Base-by-base conservation (phyloP, 495 filamentous ascomycete species). In the Melanomma pulvis-pyrius region DNA sequence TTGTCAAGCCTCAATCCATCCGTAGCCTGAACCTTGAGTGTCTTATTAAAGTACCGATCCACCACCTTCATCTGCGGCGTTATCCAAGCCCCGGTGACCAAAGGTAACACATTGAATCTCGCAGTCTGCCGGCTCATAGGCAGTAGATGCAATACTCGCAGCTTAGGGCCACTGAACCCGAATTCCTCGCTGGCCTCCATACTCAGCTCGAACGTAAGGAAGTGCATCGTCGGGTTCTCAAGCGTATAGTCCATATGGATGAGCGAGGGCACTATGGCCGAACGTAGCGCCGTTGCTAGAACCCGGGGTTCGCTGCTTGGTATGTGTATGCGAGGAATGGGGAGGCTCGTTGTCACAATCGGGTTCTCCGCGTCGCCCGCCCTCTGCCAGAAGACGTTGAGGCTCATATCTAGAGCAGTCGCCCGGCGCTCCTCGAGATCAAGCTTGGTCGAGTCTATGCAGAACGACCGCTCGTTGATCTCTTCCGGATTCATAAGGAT, bases 101-200 rank as follows among this genome's bases (percentile, higher is more conserved):
- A 47, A 5, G 65, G 84, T 61, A 96, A 73, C 15, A 98, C 46
- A 52, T 86, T 81, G 61, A 91, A 98, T 51, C 82, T 81, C 6
- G 96, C 80, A 0, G 78, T 82, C 36, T 89, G 82, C 51, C 92
- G 76, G 60, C 88, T 91, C 36, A 96, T 78, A 0, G 94, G 94
- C 30, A 94, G 82, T 41, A 98, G 75, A 63, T 93, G 88, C 19
- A 96, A 58, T 1, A 86, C 86, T 6, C 84, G 86, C 50, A 88
- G 83, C 79, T 97, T 98, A 4, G 90, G 82, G 0, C 94, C 94
- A 28, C 90, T 92, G 74, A 99, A 97, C 7, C 92, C 94, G 75
- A 99, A 99, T 15, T 90, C 84, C 63, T 96, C 92, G 71, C 84
- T 91, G 0, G 92, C 87, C 67, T 99, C 96, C 92, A 99, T 97